Conservation (phyloP, 208 protist species). For the Trypanosoma vivax region DNA sequence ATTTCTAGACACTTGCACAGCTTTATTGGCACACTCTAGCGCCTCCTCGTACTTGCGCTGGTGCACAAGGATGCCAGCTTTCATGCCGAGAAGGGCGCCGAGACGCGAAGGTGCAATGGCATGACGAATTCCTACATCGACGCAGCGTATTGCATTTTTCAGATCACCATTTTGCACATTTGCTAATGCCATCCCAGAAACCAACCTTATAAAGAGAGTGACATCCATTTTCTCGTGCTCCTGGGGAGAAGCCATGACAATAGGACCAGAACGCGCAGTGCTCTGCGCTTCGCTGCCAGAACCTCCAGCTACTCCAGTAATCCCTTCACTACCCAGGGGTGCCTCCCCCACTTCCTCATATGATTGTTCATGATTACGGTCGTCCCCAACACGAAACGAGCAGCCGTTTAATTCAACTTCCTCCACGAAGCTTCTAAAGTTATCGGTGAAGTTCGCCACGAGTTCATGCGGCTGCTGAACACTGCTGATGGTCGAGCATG, state of each 20-base stretch:
- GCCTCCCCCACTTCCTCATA: neutral
- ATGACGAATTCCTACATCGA: conserved; percentile 60
- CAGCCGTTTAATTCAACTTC: conserved; percentile 75
- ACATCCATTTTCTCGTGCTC: conserved; percentile 70
- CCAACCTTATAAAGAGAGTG: conserved; percentile 74
- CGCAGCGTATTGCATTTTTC: conserved; percentile 64
- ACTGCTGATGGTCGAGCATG: conserved; percentile 32
- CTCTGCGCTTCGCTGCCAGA: neutral
- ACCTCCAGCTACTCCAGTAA: neutral
- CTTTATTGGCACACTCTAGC: conserved; percentile 39
- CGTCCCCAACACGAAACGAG: conserved; percentile 19
- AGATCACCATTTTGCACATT: conserved; percentile 77
- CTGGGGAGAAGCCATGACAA: conserved; percentile 50
- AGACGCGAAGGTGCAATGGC: conserved; percentile 50
- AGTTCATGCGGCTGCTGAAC: conserved; percentile 69
- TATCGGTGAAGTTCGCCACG: conserved; percentile 63
- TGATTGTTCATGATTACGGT: neutral
- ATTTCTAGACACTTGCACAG: conserved; percentile 60
- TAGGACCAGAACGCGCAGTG: conserved; percentile 12
- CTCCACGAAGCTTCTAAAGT: conserved; percentile 74
- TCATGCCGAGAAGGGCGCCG: conserved; percentile 76
- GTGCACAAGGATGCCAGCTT: conserved; percentile 65
- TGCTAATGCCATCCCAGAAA: conserved; percentile 72
- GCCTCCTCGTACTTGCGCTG: conserved; percentile 72
- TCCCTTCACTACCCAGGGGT: neutral